A percentile compares a stretch with the other conserved stretches of the same genome.
Evolutionary conservation across 305 asterid species (phyloP).

Genomic region (Fraxinus platypoda): DNA sequence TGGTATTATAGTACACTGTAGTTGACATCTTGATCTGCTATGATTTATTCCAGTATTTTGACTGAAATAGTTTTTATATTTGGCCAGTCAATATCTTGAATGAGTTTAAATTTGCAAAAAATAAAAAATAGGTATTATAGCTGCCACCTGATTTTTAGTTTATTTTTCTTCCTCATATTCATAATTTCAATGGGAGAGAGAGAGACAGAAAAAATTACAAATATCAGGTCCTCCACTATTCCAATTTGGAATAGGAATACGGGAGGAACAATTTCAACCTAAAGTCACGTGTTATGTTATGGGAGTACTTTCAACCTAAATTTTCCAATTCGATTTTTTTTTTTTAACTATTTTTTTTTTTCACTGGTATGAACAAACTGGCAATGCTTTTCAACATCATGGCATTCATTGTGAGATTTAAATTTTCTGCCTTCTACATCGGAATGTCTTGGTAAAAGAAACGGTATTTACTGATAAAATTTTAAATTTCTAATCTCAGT

Average conservation of each 20-base stretch:
- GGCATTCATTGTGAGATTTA: background rate
- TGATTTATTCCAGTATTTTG: background rate
- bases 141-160: background rate
- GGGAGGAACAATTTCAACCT: background rate
- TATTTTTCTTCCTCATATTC: background rate
- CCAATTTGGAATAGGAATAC: background rate
- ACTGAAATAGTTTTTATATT: background rate
- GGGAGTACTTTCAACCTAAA: background rate
- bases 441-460: background rate
- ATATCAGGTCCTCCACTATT: background rate
- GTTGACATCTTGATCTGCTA: background rate
- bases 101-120: background rate
- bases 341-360: background rate
- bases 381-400: background rate
- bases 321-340: background rate
- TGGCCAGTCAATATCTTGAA: background rate
- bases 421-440: background rate
- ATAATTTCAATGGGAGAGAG: background rate
- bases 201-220: background rate
- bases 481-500: background rate
- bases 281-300: background rate
- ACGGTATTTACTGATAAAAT: background rate
- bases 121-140: background rate
- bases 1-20: background rate
- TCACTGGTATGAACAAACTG: background rate